Evolutionary conservation across 306 rosid species (phyloP), one percentile per base, ranked within the genome.

Genomic region (Amphicarpaea edgeworthii): DNA sequence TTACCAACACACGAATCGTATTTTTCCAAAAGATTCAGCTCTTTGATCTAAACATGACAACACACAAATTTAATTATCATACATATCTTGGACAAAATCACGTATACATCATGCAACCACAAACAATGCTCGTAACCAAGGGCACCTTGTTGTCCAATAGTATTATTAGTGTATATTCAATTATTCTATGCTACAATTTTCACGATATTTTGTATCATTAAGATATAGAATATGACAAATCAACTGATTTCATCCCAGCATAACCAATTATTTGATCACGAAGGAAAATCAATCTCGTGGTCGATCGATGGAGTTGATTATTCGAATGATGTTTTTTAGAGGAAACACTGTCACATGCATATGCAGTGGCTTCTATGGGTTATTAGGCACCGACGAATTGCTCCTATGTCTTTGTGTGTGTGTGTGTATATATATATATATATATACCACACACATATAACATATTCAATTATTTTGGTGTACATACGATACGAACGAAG

Each of bases 331-430:
- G 0, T 3, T 76, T 53, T 38, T 6, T 11, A 67, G 51, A 54
- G 34, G 61, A 32, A 68, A 34, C 68, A 57, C 7, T 32, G 51
- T 68, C 81, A 77, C 81, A 58, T 68, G 81, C 70, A 19, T 20
- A 26, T 16, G 30, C 60, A 42, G 37, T 0, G n/a, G 3, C 42
- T 24, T 14, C 20, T 19, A 12, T 10, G 40, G 32, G 70, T 20
- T 11, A 40, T 64, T 62, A 24, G 62, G 58, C 61, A 41, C 81
- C 81, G 75, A 77, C 68, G 75, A 67, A 17, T 67, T 67, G 17
- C 60, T 19, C 75, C 9, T 32, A 23, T 37, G 69, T 63, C 70
- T 67, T 41, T 7, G n/a, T n/a, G n/a, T n/a, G n/a, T n/a, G n/a
- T n/a, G n/a, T n/a, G n/a, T n/a, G n/a, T n/a, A n/a, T n/a, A n/a